These are phyloP conservation scores for Populus trichocarpa DNA, from an alignment of 441 rosid genomes.

Conservation along the genomic window DNA sequence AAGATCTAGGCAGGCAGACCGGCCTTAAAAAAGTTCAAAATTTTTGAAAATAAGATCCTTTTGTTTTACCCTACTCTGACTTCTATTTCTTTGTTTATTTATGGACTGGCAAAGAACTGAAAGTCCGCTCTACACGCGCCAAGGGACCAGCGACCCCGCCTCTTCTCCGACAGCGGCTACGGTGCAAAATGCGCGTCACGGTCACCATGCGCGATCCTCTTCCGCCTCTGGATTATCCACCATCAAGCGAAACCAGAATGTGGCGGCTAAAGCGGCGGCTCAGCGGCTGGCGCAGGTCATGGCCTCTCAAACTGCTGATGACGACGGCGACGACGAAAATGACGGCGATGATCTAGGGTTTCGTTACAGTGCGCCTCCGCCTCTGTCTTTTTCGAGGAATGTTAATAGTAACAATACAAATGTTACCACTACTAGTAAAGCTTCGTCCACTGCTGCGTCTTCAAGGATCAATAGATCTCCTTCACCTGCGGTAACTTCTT, in stretches of 20 bases:
- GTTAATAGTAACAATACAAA: slow-evolving; percentile 1
- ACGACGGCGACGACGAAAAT: slow-evolving; percentile 50
- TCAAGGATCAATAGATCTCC: slow-evolving; percentile 65
- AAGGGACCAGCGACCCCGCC: slow-evolving; percentile 64
- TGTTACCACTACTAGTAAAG: background rate
- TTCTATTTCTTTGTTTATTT: background rate
- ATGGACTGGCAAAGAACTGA: slow-evolving; percentile 62
- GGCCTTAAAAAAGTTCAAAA: background rate
- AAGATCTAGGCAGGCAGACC: background rate
- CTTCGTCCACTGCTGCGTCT: slow-evolving; percentile 39
- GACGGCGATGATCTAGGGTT: slow-evolving; percentile 48
- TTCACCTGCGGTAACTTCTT: slow-evolving; percentile 68
- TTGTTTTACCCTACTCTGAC: background rate
- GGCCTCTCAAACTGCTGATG: slow-evolving; percentile 74
- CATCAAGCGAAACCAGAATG: slow-evolving; percentile 74
- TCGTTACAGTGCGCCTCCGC: slow-evolving; percentile 88
- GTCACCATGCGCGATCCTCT: slow-evolving; percentile 52
- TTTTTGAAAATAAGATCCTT: background rate
- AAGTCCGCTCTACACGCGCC: slow-evolving; percentile 49
- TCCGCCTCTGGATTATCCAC: slow-evolving; percentile 54
- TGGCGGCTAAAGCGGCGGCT: slow-evolving; percentile 97
- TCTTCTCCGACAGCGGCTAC: slow-evolving; percentile 30
- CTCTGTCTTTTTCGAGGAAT: slow-evolving; percentile 52
- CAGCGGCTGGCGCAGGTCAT: slow-evolving; percentile 93
- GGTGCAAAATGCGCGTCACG: slow-evolving; percentile 48